These are phyloP conservation scores for Microthlaspi erraticum DNA, from an alignment of 345 rosid species.

Conservation along the genomic window DNA sequence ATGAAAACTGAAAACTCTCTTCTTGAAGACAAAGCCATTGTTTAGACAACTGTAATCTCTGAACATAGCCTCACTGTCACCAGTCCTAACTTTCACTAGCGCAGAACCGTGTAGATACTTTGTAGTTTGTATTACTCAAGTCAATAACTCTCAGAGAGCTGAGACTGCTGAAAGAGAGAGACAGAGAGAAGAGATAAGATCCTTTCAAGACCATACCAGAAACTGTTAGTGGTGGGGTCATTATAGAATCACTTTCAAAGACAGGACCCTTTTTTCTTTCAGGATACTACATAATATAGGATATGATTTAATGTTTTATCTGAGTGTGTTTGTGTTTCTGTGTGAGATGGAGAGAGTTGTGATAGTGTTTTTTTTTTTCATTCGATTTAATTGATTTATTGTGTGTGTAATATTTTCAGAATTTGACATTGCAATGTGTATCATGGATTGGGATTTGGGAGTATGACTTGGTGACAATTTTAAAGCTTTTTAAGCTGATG, in stretches of 20 bases:
- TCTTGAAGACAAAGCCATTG: constrained; percentile 30
- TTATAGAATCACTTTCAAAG: constrained; percentile 38
- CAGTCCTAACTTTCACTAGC: constrained; percentile 41
- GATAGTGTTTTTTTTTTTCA: constrained; percentile 35
- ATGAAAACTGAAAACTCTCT: constrained; percentile 12
- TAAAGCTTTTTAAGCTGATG: background rate
- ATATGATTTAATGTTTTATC: constrained; percentile 10
- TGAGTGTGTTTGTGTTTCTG: constrained; percentile 39
- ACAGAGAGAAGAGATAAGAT: constrained; percentile 32
- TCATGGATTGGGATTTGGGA: constrained; percentile 13
- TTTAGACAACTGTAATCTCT: constrained; percentile 25
- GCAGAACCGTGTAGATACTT: constrained; percentile 41
- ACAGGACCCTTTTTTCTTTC: constrained; percentile 36
- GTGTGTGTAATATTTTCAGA: constrained; percentile 32
- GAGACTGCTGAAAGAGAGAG: constrained; percentile 16
- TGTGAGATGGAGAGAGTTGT: constrained; percentile 28
- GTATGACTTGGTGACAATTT: background rate
- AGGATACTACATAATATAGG: constrained; percentile 29
- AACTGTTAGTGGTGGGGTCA: constrained; percentile 34
- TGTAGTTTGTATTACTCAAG: constrained; percentile 40
- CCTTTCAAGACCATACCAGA: constrained; percentile 39
- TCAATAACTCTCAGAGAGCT: constrained; percentile 36
- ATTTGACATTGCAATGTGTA: constrained; percentile 33
- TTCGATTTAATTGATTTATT: constrained; percentile 31
- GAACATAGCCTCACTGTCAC: constrained; percentile 25